Conservation (phyloP, 257 asterid species). For the Primulina eburnea region DNA sequence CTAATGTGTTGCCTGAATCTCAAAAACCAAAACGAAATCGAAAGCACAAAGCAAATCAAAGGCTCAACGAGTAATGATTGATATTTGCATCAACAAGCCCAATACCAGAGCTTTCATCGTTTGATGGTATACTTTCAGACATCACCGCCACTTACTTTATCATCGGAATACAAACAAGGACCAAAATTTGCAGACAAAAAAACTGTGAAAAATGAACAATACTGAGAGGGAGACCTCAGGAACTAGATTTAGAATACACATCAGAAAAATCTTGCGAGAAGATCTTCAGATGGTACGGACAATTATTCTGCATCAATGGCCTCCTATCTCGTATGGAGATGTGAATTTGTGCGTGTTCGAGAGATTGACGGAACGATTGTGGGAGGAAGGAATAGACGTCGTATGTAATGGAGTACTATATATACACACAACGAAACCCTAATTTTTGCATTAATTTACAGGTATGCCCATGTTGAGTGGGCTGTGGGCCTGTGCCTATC, state of each 20-base stretch:
- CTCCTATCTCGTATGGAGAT: slow-evolving; percentile 7
- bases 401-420: neutral
- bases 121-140: slow-evolving; percentile 39
- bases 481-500: neutral
- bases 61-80: slow-evolving; percentile 28
- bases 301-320: slow-evolving; percentile 56
- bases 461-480: slow-evolving; percentile 1
- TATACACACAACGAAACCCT: slow-evolving; percentile 27
- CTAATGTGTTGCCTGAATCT: slow-evolving; percentile 49
- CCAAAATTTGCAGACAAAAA: neutral
- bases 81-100: slow-evolving; percentile 15
- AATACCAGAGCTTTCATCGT: slow-evolving; percentile 34
- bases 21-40: too few species aligned
- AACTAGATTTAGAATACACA: slow-evolving; percentile 18
- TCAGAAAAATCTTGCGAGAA: slow-evolving; percentile 29
- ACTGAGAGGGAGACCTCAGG: slow-evolving; percentile 44
- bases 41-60: neutral
- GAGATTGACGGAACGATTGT: neutral
- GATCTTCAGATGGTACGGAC: slow-evolving; percentile 80
- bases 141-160: slow-evolving; percentile 23
- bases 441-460: slow-evolving; percentile 10
- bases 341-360: neutral
- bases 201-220: neutral
- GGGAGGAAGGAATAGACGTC: neutral
- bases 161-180: neutral